Evolutionary conservation across 169 alveolate species (phyloP), one percentile per base, ranked within the genome.

Genomic region (Plasmodium knowlesi): DNA sequence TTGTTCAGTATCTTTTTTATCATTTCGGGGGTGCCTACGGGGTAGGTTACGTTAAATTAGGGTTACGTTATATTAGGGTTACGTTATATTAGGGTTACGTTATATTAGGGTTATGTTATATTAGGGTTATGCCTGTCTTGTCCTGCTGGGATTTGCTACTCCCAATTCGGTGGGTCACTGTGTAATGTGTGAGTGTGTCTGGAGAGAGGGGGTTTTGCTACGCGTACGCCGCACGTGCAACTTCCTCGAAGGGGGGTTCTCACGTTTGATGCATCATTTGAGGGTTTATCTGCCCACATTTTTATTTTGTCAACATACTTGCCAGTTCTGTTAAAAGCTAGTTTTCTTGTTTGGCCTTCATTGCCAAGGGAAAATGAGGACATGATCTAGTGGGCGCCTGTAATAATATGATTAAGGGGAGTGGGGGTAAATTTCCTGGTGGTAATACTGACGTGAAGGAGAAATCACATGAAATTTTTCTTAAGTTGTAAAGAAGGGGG

Each of bases 1-100:
- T 90, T 90, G 34, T 90, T 79, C n/a, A 90, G 32, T n/a, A 90
- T 90, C 82, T 82, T 79, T 41, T 90, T 90, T 28, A 90, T 90
- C 95, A 90, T 90, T 72, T 32, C 34, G 19, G 46, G 50, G 73
- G 5, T 43, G 19, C 25, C 73, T 53, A 16, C 53, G 30, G 74
- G 53, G 67, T 22, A 4, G 37, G 46, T n/a, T 41, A 3, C 22
- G 72, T 8, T 19, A 46, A 0, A 46, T 46, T 46, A 46, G 57
- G n/a, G 57, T 46, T 46, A 46, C 2, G n/a, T 12, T 1, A 43
- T 0, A 3, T 43, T 43, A 43, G 16, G 53, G 53, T 43, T 43
- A 43, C 3, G 53, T 3, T 1, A 32, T 0, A 3, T 43, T 32
- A 1, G 39, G 53, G 53, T 41, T 41, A n/a, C n/a, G 22, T 12